Base-by-base conservation (phyloP, 176 grass and related monocot species). In the Cenchrus purpureus region DNA sequence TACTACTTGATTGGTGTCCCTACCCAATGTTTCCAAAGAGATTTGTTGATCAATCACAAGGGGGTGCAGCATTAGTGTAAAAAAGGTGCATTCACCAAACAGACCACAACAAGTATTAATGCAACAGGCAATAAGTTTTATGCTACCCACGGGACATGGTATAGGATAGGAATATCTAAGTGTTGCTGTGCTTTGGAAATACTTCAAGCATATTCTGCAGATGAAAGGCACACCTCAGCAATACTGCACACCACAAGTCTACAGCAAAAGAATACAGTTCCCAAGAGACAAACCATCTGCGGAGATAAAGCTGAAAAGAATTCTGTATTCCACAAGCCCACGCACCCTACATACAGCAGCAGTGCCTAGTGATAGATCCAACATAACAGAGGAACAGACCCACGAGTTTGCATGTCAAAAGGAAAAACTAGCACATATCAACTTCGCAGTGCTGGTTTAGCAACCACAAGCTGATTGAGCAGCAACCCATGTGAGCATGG, bases 151-250 rank as follows among this genome's bases (percentile, higher is more conserved):
- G 29, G 20, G 55, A 82, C 7, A 78, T 6, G 29, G 32, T 12
- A 20, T 10, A 65, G 16, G 37, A 85, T 52, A 42, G 22, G 34
- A 31, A 57, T 32, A 46, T 79, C 3, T 62, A 63, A 49, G 32
- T 7, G 51, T 68, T 53, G 52, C 75, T 51, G 80, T 37, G 13
- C 68, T 84, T 89, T 34, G 32, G 25, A 15, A 83, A 73, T 45
- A 86, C 79, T 78, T 8, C 34, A 72, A 19, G 7, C 58, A 85
- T 65, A 42, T 79, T 55, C 22, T 73, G 71, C n/a, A 78, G 15
- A 13, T 62, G 59, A 78, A 16, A 86, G 63, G 20, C 66, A 79
- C 50, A 19, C 55, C 32, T 71, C n/a, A 80, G 70, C 45, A 22
- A 69, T 54, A 69, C 37, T 79, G 53, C 40, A 10, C 2, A 59